Percentiles rank a stretch among this genome's conserved stretches.
Evolutionary conservation across 169 alveolate species (phyloP).

Genomic region (Cyclospora cayetanensis): DNA sequence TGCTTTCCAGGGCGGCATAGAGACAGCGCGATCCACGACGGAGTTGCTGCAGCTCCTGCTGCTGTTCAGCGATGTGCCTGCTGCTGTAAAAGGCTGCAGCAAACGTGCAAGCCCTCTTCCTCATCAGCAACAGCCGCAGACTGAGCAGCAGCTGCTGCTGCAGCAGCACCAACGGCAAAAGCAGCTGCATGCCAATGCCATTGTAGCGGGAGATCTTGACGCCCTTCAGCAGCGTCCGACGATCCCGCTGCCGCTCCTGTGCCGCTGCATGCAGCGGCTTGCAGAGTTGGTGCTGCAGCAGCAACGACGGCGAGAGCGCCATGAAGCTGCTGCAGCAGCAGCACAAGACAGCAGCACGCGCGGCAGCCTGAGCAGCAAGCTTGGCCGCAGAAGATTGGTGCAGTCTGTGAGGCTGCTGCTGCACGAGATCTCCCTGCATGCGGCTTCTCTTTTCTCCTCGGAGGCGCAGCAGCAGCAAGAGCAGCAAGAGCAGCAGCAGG

Average conservation of each 20-base stretch:
- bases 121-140: background rate
- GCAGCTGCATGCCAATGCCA: background rate
- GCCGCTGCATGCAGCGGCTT: background rate
- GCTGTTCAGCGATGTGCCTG: background rate
- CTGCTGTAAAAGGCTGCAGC: background rate
- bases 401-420: background rate
- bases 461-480: background rate
- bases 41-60: constrained; percentile 47
- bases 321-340: background rate
- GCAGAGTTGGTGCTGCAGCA: background rate
- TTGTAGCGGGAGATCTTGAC: background rate
- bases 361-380: background rate
- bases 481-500: background rate
- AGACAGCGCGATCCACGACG: background rate
- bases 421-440: background rate
- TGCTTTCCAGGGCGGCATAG: background rate
- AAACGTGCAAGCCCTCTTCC: background rate
- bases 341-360: background rate
- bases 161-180: background rate
- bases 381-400: too few relatives aligned
- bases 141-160: background rate
- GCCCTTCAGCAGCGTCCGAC: background rate
- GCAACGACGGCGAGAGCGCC: background rate
- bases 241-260: background rate
- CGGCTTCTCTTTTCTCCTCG: background rate